Evolutionary conservation across 768 basidiomycete species (phyloP).

Genomic region (Dendrothele bispora): DNA sequence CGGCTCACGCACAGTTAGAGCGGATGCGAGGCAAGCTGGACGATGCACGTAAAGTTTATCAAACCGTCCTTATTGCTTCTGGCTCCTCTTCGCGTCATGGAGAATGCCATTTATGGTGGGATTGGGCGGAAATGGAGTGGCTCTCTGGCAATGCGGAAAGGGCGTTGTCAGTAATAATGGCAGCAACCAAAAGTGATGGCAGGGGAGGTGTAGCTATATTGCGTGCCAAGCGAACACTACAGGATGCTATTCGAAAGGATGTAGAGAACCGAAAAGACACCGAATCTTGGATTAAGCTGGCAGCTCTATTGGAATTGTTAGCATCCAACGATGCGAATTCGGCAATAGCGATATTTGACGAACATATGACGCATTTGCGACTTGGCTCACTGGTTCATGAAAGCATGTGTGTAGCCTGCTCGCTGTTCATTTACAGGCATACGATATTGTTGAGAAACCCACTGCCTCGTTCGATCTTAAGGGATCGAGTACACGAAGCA

Average conservation of each 20-base stretch:
- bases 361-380: constrained; percentile 25
- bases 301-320: constrained; percentile 65
- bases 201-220: constrained; percentile 54
- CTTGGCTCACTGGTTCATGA: constrained; percentile 40
- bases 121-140: constrained; percentile 89
- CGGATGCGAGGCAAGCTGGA: constrained; percentile 59
- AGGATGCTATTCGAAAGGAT: constrained; percentile 43
- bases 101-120: constrained; percentile 65
- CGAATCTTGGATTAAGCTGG: constrained; percentile 65
- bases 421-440: constrained; percentile 65
- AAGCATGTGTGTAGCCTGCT: constrained; percentile 53
- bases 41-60: constrained; percentile 79
- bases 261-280: constrained; percentile 49
- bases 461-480: constrained; percentile 55
- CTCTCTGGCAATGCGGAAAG: constrained; percentile 48
- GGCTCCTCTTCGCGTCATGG: constrained; percentile 34
- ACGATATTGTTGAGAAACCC: constrained; percentile 53
- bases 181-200: constrained; percentile 53
- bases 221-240: constrained; percentile 62
- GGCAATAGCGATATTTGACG: constrained; percentile 46
- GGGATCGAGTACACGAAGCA: constrained; percentile 55
- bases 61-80: constrained; percentile 57
- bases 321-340: constrained; percentile 39
- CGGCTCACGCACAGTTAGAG: constrained; percentile 76
- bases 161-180: constrained; percentile 53